Conservation (phyloP, 345 rosid genomes). For the Syzygium grande region DNA sequence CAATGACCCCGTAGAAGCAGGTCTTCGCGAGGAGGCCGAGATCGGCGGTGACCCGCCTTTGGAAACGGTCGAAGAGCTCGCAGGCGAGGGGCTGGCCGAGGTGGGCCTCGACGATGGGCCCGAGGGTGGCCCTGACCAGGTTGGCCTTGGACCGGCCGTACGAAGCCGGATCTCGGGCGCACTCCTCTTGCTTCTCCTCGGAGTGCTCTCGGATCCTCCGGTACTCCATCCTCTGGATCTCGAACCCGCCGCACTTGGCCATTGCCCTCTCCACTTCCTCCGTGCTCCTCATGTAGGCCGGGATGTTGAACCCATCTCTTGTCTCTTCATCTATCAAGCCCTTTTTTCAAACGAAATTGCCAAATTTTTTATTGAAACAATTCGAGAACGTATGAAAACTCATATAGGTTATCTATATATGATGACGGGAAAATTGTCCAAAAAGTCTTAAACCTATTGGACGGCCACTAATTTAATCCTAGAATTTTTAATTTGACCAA, state of each 20-base stretch:
- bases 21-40: slow-evolving; percentile 30
- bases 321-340: slow-evolving; percentile 45
- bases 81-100: slow-evolving; percentile 35
- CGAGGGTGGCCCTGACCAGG: slow-evolving; percentile 41
- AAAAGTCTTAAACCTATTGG: background rate
- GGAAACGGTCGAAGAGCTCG: slow-evolving; percentile 34
- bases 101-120: slow-evolving; percentile 41
- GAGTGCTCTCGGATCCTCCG: slow-evolving; percentile 34
- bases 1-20: slow-evolving; percentile 41
- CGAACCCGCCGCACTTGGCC: slow-evolving; percentile 38
- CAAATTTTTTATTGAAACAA: background rate
- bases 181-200: slow-evolving; percentile 36
- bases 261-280: slow-evolving; percentile 45
- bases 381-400: background rate
- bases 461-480: rapidly evolving
- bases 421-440: background rate
- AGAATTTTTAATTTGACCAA: rapidly evolving
- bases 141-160: slow-evolving; percentile 47
- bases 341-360: slow-evolving; percentile 1
- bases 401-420: background rate
- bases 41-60: slow-evolving; percentile 29
- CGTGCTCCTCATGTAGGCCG: slow-evolving; percentile 52
- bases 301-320: slow-evolving; percentile 52
- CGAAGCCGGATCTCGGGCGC: slow-evolving; percentile 39
- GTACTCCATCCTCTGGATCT: slow-evolving; percentile 40